Conservation (phyloP, 2,329 filamentous ascomycete species). For the Ascosphaera aggregata region DNA sequence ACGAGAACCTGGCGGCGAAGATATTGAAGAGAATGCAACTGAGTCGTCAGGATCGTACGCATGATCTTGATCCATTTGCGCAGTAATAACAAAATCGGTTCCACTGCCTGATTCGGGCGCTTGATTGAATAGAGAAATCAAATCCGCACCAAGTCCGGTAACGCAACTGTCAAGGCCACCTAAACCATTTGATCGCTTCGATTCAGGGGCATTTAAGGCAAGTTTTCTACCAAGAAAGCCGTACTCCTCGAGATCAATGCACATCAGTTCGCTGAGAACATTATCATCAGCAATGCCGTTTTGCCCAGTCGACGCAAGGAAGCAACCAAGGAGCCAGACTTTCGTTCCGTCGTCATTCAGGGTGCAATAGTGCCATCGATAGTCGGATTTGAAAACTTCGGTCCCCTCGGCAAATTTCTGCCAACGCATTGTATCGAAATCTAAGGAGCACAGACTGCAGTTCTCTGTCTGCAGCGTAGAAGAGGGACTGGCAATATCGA, state of each 20-base stretch:
- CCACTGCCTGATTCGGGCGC: conserved; percentile 65
- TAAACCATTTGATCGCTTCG: conserved; percentile 12
- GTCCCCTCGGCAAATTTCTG: conserved; percentile 85
- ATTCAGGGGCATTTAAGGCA: conserved; percentile 28
- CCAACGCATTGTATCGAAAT: conserved; percentile 73
- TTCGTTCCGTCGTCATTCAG: conserved; percentile 90
- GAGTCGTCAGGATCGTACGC: conserved; percentile 42
- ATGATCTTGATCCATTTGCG: conserved; percentile 43
- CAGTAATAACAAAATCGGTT: conserved; percentile 78
- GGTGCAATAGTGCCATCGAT: conserved; percentile 95
- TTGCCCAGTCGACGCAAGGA: conserved; percentile 46
- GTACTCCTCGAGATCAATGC: conserved; percentile 78
- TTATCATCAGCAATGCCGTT: conserved; percentile 57
- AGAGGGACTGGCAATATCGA: conserved; percentile 86
- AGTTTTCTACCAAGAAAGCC: conserved; percentile 69
- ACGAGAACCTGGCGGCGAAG: conserved; percentile 8
- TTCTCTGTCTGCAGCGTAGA: conserved; percentile 68
- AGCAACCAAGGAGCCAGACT: conserved; percentile 88
- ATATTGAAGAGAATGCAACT: conserved; percentile 18
- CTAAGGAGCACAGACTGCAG: conserved; percentile 73
- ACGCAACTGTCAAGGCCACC: conserved; percentile 8
- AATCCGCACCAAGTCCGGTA: conserved; percentile 54
- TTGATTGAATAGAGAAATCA: conserved; percentile 71
- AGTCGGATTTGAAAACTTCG: conserved; percentile 79
- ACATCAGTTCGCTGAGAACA: conserved; percentile 82